phyloP scores from a whole-genome alignment of 148 eudicot species.

The Nepenthes mirabilis region DNA sequence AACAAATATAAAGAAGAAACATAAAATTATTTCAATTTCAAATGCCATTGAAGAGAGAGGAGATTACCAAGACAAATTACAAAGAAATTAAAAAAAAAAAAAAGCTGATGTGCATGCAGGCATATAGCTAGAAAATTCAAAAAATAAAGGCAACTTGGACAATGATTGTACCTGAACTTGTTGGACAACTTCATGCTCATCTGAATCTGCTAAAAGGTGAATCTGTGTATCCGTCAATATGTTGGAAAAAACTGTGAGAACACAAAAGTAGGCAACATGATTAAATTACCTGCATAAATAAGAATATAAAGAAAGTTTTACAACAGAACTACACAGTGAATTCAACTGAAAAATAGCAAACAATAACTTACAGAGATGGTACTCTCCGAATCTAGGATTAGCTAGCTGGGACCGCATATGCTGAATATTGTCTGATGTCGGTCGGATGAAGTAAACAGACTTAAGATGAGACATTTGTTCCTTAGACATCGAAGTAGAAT shows the following conservation, averaged over 20 bases:
- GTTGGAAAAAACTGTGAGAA: slow-evolving; percentile 77
- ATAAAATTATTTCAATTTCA: too few species aligned
- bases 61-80: too few species aligned
- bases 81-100: too few species aligned
- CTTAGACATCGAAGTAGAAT: slow-evolving; percentile 79
- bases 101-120: background rate
- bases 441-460: slow-evolving; percentile 84
- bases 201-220: slow-evolving; percentile 89
- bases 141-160: background rate
- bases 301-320: background rate
- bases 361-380: slow-evolving; percentile 72
- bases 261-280: slow-evolving; percentile 6
- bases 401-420: slow-evolving; percentile 79
- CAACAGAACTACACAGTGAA: background rate
- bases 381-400: slow-evolving; percentile 88
- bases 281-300: slow-evolving; percentile 3
- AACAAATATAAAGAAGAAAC: too few species aligned
- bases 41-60: too few species aligned
- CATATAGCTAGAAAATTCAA: background rate
- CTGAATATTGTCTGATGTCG: slow-evolving; percentile 73
- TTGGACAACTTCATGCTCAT: slow-evolving; percentile 90
- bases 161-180: slow-evolving; percentile 68
- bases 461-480: slow-evolving; percentile 97
- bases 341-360: background rate
- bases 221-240: slow-evolving; percentile 82